Base-by-base conservation (phyloP, 1,139 yeast genomes). In the Hyphopichia khmerensis region DNA sequence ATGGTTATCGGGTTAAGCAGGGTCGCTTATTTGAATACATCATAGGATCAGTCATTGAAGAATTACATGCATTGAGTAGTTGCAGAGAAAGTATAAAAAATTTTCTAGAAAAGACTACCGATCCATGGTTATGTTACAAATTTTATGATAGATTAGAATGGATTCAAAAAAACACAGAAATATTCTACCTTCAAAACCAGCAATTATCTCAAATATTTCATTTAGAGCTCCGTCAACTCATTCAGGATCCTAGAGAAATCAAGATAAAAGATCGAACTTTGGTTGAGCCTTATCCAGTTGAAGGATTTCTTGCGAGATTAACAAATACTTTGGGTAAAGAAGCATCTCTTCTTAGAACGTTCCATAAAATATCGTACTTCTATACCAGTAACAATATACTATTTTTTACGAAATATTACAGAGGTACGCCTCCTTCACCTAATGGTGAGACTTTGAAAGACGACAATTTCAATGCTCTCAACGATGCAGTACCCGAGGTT, bases 131-230 rank as follows among this genome's bases (percentile, higher is more conserved):
- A 72, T 58, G 85, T 77, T 53, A 86, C 72, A 78, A 81, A 47
- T 69, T 78, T 39, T 87, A 84, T 56, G 96, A 88, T 57, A 66
- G 90, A 30, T 54, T 88, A 11, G 95, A 87, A 51, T 89, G 96
- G 96, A 63, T 82, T 9, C 60, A 72, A 38, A 83, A 81, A 35
- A 72, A 75, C 36, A 68, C 75, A 33, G 78, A 79, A 42, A 51
- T 72, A 4, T 68, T 82, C 23, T 60, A 50, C 42, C 50, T 68
- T 27, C 64, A 64, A 43, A 60, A 67, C 40, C 64, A 60, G 30
- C 53, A 70, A 3, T 48, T 61, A 21, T 44, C 55, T 15, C 43
- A 49, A 2, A 35, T 40, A 1, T 60, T 54, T 29, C 78, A 71
- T 42, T 60, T 87, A 18, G 90, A 87, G 51, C 54, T 85, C 11